phyloP scores from a whole-genome alignment of 176 grass and related monocot species.

The Phyllostachys edulis region DNA sequence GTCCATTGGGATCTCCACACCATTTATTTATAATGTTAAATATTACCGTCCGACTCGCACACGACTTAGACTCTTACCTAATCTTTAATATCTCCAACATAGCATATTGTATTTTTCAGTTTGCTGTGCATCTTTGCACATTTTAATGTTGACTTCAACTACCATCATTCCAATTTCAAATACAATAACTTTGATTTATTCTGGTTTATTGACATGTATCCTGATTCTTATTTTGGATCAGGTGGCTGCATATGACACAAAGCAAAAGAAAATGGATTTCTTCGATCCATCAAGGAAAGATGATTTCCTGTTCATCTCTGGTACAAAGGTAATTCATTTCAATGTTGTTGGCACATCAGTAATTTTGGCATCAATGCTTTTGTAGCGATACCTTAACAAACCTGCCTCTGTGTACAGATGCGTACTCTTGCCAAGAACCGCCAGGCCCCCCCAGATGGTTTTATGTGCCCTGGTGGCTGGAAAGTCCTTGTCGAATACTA shows the following conservation, averaged over 20 bases:
- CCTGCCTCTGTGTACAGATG: constrained; percentile 51
- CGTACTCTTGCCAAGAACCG: constrained; percentile 82
- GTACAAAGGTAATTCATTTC: constrained; percentile 73
- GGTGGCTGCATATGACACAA: constrained; percentile 93
- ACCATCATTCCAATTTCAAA: neutral
- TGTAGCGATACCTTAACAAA: constrained; percentile 10
- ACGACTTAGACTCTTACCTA: too few species aligned
- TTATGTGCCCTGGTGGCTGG: constrained; percentile 97
- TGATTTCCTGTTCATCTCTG: constrained; percentile 96
- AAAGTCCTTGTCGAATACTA: constrained; percentile 92
- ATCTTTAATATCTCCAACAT: too few species aligned
- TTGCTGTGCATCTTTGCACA: neutral
- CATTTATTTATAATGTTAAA: too few species aligned
- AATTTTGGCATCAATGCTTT: neutral
- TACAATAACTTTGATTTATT: neutral
- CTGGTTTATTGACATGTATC: constrained; percentile 28
- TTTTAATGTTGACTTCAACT: constrained; percentile 6
- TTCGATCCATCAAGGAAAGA: constrained; percentile 89
- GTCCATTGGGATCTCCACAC: too few species aligned
- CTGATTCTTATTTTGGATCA: constrained; percentile 37
- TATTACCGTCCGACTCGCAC: too few species aligned
- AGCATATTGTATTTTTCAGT: neutral
- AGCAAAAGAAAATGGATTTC: constrained; percentile 91
- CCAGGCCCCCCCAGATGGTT: constrained; percentile 78
- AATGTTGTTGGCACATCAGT: neutral